Base-by-base conservation (phyloP, 2,329 filamentous ascomycete species). In the Pseudogymnoascus sp. region DNA sequence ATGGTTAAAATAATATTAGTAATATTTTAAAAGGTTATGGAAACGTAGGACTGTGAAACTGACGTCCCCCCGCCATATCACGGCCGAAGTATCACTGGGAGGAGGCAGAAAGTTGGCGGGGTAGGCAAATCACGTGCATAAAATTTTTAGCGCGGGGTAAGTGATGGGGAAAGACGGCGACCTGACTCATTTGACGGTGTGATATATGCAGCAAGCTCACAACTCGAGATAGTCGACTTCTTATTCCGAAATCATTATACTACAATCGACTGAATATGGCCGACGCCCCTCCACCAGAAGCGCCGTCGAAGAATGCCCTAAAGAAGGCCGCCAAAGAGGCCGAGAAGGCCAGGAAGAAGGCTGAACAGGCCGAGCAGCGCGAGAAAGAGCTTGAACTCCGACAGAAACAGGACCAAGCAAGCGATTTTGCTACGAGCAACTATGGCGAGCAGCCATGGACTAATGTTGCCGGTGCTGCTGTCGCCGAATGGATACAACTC, bases 401-500 rank as follows among this genome's bases (percentile, higher is more conserved):
- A 41, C 79, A 77, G 27, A 79, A 79, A 31, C 81, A 86, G 70
- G 84, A 86, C 69, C 81, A 82, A 66, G 81, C 81, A 60, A 79
- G 80, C 62, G 75, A 77, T 64, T 71, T 71, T 17, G 72, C 75
- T 9, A 78, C 75, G 67, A 79, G 81, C 67, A 79, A 85, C 65
- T 88, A 88, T 69, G 86, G 86, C 70, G 76, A 80, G 63, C 76
- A 86, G 48, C 81, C 82, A 60, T 78, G 84, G 65, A 75, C 78
- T 61, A 81, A 82, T 67, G 36, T n/a, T 15, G 80, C 81, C 48
- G 72, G 77, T 60, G 74, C 77, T 51, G 74, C 76, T 13, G 73
- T 74, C 60, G 76, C 77, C 39, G 75, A 76, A 42, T 75, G 79
- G 63, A 72, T 74, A 59, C 74, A 80, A 58, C 75, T 86, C 15